Conservation (phyloP, 2,329 filamentous ascomycete genomes). For the Colletotrichum tofieldiae region DNA sequence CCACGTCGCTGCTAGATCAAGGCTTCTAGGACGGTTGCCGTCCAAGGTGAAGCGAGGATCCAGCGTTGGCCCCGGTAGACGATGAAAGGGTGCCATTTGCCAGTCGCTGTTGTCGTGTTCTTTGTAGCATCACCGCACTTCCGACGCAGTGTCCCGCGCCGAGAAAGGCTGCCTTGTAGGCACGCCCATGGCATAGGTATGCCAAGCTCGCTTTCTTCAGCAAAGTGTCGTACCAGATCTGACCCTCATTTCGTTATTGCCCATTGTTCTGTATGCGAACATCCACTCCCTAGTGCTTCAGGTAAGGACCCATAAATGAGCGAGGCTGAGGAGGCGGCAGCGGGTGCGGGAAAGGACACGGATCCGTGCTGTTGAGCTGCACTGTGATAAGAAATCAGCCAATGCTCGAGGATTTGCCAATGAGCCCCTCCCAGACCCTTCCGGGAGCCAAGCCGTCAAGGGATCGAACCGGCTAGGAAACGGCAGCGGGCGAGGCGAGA, state of each 20-base stretch:
- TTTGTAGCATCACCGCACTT: neutral
- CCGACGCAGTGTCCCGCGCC: conserved; percentile 9
- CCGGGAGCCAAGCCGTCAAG: conserved; percentile 36
- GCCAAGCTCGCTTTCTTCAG: conserved; percentile 40
- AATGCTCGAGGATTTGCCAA: conserved; percentile 22
- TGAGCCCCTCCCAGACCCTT: conserved; percentile 22
- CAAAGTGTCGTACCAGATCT: conserved; percentile 37
- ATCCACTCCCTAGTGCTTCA: conserved; percentile 14
- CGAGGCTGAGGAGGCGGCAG: conserved; percentile 12
- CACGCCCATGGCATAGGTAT: conserved; percentile 10
- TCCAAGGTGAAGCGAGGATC: neutral
- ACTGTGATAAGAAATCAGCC: conserved; percentile 26
- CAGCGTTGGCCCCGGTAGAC: neutral
- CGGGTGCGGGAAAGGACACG: conserved; percentile 18
- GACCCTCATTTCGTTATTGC: conserved; percentile 20
- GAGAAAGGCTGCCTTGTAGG: conserved; percentile 6
- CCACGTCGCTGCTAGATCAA: conserved; percentile 25
- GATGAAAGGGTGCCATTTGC: neutral
- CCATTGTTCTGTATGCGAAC: conserved; percentile 23
- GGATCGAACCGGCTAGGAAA: conserved; percentile 28
- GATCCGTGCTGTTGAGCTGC: conserved; percentile 23
- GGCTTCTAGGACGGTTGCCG: conserved; percentile 1
- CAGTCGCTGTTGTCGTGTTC: neutral
- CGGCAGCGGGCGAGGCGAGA: conserved; percentile 27
- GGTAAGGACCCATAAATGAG: conserved; percentile 9